phyloP scores from a whole-genome alignment of 176 grass and related monocot genomes.

The Phoenix dactylifera region DNA sequence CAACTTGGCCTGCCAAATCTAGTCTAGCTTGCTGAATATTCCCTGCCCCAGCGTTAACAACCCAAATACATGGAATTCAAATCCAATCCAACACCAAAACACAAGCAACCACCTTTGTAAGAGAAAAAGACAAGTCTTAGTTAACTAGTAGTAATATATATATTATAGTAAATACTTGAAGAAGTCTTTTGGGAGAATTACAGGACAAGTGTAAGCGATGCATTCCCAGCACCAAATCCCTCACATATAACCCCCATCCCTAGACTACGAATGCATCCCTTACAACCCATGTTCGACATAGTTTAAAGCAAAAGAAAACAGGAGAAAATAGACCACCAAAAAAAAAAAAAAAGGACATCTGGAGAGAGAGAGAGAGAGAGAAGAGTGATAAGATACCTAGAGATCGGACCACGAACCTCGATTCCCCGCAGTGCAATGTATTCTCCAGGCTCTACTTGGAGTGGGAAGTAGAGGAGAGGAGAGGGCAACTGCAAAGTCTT shows the following conservation, averaged over 20 bases:
- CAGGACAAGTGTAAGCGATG: slow-evolving; percentile 44
- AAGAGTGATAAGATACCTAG: slow-evolving; percentile 22
- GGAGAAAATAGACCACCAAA: not conserved
- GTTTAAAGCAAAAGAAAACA: too few relatives aligned
- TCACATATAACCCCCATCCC: slow-evolving; percentile 13
- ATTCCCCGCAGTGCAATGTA: slow-evolving; percentile 51
- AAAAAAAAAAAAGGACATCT: not conserved
- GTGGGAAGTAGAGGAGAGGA: slow-evolving; percentile 12
- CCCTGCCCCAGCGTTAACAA: too few relatives aligned
- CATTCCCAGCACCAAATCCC: slow-evolving; percentile 39
- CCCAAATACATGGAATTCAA: too few relatives aligned
- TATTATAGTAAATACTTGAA: too few relatives aligned
- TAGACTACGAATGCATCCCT: slow-evolving; percentile 54
- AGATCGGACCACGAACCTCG: slow-evolving; percentile 69
- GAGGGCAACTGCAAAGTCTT: slow-evolving; percentile 17
- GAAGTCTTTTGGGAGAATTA: too few relatives aligned
- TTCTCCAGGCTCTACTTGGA: not conserved
- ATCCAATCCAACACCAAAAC: too few relatives aligned
- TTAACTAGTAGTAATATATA: too few relatives aligned
- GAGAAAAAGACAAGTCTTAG: too few relatives aligned
- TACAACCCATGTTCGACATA: slow-evolving; percentile 30
- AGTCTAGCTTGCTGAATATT: too few relatives aligned
- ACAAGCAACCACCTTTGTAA: too few relatives aligned
- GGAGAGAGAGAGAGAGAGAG: not conserved
- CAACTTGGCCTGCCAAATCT: too few relatives aligned